Base-by-base conservation (phyloP, 2,329 filamentous ascomycete genomes). In the Epichloe glyceriae region DNA sequence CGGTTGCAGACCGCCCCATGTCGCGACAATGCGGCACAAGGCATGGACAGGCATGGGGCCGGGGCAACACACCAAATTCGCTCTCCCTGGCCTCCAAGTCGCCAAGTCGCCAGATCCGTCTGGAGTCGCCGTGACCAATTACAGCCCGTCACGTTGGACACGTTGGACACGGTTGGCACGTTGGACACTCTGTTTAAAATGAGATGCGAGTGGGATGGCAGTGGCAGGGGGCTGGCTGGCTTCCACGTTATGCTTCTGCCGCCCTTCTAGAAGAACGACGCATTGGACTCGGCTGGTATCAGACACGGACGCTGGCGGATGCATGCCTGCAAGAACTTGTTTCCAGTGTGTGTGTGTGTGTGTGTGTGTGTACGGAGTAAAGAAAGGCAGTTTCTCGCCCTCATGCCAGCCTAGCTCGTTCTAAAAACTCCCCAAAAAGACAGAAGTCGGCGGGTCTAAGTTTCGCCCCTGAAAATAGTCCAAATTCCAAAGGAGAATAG, bases 251-350 rank as follows among this genome's bases (percentile, higher is more conserved):
- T 40, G 52, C 59, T 64, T 64, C 62, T 64, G 56, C 60, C 61
- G 61, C 53, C 50, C 53, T 64, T 64, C 62, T 62, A 62, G 62
- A 64, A 63, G 52, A 33, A 44, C 14, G 19, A 42, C 15, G 49
- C 41, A 19, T 40, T n/a, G 12, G 20, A 8, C 20, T 26, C 22
- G 6, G 7, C 6, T 26, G 22, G 22, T 26, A 26, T 26, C 22
- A 26, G 22, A 26, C 22, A 26, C n/a, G n/a, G n/a, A n/a, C n/a
- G n/a, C n/a, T n/a, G n/a, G n/a, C n/a, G n/a, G n/a, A n/a, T n/a
- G n/a, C n/a, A n/a, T 2, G 0, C 7, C 7, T 26, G 22, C 7
- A 26, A 26, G 22, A 26, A 26, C 22, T 26, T 26, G 22, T 8
- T 26, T 26, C 6, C 22, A 26, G 22, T 26, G 22, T 26, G 6